These are phyloP conservation scores for Ophiostoma sp. DNA, from an alignment of 2,329 filamentous ascomycete species.

Conservation along the genomic window DNA sequence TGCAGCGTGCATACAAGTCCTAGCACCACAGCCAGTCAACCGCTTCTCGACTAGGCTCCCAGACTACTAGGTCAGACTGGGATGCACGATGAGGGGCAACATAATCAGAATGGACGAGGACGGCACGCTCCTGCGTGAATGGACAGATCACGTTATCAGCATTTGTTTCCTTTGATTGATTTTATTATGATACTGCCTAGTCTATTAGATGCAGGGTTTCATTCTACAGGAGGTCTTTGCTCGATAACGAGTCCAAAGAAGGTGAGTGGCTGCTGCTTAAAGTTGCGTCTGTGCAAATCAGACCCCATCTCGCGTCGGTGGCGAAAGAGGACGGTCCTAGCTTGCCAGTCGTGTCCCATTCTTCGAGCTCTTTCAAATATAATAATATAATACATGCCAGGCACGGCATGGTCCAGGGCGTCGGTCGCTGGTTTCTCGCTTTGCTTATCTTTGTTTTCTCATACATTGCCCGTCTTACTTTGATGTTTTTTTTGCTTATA, in stretches of 20 bases:
- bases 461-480: background rate
- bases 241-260: background rate
- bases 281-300: background rate
- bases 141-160: background rate
- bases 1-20: background rate
- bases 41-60: background rate
- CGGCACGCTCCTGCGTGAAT: background rate
- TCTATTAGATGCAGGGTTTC: background rate
- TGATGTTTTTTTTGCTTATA: no score
- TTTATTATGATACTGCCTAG: background rate
- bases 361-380: background rate
- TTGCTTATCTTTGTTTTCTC: background rate
- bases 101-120: background rate
- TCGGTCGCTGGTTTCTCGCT: background rate
- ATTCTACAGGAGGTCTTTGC: no score
- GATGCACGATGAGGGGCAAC: background rate
- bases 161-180: background rate
- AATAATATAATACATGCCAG: no score
- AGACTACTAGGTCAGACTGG: background rate
- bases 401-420: background rate
- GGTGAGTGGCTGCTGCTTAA: background rate
- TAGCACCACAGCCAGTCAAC: slow-evolving; percentile 6
- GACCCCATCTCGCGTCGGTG: background rate
- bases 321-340: background rate
- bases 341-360: background rate